A percentile compares a stretch with the other conserved stretches of the same genome.
These are phyloP conservation scores for Cryphonectria parasitica DNA, from an alignment of 2,329 filamentous ascomycete species.

Conservation along the genomic window DNA sequence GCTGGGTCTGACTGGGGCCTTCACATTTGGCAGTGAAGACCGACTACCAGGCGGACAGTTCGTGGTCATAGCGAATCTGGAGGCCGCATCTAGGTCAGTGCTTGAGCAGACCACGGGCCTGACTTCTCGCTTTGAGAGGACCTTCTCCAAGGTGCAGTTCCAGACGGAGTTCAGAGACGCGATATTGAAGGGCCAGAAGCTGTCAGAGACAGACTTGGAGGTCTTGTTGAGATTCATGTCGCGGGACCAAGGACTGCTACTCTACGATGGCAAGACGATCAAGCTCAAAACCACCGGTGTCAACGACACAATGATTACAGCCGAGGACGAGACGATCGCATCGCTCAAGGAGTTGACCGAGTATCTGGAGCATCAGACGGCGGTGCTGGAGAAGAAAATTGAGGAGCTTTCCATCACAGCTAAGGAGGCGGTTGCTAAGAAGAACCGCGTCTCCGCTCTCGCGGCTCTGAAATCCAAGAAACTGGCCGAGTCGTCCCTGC, in stretches of 20 bases:
- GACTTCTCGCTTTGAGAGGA: constrained; percentile 63
- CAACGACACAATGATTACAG: constrained; percentile 61
- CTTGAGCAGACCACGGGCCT: constrained; percentile 47
- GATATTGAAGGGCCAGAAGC: constrained; percentile 50
- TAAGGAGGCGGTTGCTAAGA: constrained; percentile 69
- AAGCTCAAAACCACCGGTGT: constrained; percentile 66
- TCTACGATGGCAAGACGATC: constrained; percentile 69
- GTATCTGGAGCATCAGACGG: constrained; percentile 74
- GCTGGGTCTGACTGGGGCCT: constrained; percentile 62
- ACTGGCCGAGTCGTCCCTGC: constrained; percentile 73
- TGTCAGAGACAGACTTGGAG: constrained; percentile 69
- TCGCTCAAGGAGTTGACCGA: constrained; percentile 79
- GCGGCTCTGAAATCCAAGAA: constrained; percentile 84
- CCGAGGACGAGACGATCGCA: constrained; percentile 81
- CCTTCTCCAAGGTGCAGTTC: constrained; percentile 71
- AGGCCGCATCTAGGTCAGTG: constrained; percentile 61
- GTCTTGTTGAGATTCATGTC: constrained; percentile 72
- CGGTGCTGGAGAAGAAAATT: constrained; percentile 68
- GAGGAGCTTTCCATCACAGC: constrained; percentile 67
- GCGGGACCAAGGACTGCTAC: constrained; percentile 64
- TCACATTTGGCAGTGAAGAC: constrained; percentile 49
- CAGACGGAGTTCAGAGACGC: constrained; percentile 58
- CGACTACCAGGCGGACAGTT: constrained; percentile 64
- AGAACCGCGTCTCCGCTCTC: constrained; percentile 76
- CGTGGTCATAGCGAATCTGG: constrained; percentile 67